Evolutionary conservation across 768 basidiomycete species (phyloP).

Genomic region (Cystobasidium onofrii): DNA sequence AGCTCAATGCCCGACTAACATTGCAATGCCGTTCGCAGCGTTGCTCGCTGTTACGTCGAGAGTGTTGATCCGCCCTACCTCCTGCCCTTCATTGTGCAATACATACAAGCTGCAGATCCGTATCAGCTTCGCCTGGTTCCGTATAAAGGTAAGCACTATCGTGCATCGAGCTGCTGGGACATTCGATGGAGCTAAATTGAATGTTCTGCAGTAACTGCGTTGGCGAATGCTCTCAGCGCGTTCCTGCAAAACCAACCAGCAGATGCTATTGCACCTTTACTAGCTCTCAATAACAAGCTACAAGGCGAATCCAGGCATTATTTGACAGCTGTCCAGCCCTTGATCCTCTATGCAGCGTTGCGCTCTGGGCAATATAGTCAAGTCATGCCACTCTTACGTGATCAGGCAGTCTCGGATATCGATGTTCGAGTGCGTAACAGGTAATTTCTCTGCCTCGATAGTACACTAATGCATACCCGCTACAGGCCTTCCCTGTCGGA

Average conservation of each 20-base stretch:
- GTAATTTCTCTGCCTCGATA: slow-evolving; percentile 35
- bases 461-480: slow-evolving; percentile 42
- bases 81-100: neutral
- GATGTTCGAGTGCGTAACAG: neutral
- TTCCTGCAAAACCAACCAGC: slow-evolving; percentile 42
- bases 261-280: slow-evolving; percentile 56
- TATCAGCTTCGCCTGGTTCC: slow-evolving; percentile 7
- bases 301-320: slow-evolving; percentile 49
- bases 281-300: slow-evolving; percentile 55
- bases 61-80: neutral
- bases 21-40: too few relatives aligned
- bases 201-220: neutral
- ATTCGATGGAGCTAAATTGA: neutral
- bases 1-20: too few relatives aligned
- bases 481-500: slow-evolving; percentile 51
- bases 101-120: slow-evolving; percentile 1
- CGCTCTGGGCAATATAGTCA: neutral
- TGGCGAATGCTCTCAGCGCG: neutral
- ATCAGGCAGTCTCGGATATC: slow-evolving; percentile 24
- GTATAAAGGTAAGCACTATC: neutral
- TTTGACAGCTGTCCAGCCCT: neutral
- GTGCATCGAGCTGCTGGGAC: too few relatives aligned
- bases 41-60: slow-evolving; percentile 23
- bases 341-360: neutral
- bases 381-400: neutral